A percentile compares a stretch with the other conserved stretches of the same genome.
Evolutionary conservation across 2,329 filamentous ascomycete genomes (phyloP).

Genomic region (Pseudocercospora eumusae): DNA sequence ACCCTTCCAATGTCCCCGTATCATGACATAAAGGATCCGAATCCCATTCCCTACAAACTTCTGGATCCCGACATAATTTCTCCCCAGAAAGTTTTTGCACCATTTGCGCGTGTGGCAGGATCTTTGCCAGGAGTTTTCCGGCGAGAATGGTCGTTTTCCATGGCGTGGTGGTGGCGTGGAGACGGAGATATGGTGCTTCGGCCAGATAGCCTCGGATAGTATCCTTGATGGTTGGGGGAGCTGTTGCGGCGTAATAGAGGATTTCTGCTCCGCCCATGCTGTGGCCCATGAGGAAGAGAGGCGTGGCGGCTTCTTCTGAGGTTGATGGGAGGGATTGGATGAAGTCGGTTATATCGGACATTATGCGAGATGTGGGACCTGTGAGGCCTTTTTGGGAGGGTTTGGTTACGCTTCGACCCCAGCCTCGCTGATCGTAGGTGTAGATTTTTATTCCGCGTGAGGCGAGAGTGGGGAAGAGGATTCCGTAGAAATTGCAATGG

Average conservation of each 20-base stretch:
- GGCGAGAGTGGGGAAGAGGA: constrained; percentile 71
- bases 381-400: constrained; percentile 68
- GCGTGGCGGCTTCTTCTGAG: constrained; percentile 40
- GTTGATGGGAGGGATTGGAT: constrained; percentile 48
- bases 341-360: constrained; percentile 78
- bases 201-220: constrained; percentile 72
- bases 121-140: constrained; percentile 66
- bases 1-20: constrained; percentile 79
- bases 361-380: constrained; percentile 70
- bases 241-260: constrained; percentile 59
- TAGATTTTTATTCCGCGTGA: constrained; percentile 72
- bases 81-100: constrained; percentile 64
- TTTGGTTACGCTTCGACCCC: constrained; percentile 71
- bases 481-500: constrained; percentile 73
- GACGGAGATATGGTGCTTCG: constrained; percentile 76
- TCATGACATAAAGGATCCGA: constrained; percentile 75
- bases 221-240: constrained; percentile 54
- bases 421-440: constrained; percentile 83
- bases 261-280: constrained; percentile 86
- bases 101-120: constrained; percentile 69
- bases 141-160: constrained; percentile 61
- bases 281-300: constrained; percentile 84
- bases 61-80: constrained; percentile 67
- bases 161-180: constrained; percentile 67
- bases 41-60: constrained; percentile 60